phyloP scores from a whole-genome alignment of 140 eudicot genomes.

The Anethum foeniculum region DNA sequence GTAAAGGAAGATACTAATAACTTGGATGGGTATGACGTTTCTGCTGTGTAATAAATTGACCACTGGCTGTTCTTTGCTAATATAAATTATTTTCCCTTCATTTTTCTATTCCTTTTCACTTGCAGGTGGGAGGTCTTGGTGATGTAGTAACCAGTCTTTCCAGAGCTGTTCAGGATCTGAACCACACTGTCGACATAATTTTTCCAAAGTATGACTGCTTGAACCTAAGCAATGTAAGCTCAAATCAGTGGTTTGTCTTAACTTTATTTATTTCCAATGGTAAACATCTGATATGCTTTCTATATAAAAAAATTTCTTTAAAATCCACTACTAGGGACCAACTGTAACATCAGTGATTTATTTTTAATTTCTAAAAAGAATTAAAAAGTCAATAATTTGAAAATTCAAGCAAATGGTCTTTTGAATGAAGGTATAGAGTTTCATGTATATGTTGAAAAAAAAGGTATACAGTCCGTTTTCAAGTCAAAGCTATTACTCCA shows the following conservation, averaged over 20 bases:
- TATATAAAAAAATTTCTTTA: not conserved
- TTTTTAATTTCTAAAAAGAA: not conserved
- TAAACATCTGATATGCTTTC: not conserved
- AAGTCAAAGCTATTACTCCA: not conserved
- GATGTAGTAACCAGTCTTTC: conserved; percentile 99
- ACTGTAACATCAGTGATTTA: not conserved
- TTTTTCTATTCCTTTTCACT: conserved; percentile 2
- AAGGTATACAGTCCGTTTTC: not conserved
- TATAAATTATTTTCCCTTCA: not conserved
- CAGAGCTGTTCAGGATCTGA: conserved; percentile 91
- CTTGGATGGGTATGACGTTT: not conserved
- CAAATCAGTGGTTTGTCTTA: conserved; percentile 8
- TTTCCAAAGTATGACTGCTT: conserved; percentile 94
- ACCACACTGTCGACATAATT: conserved; percentile 81
- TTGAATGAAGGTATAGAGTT: not conserved
- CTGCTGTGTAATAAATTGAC: not conserved
- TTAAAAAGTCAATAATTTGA: not conserved
- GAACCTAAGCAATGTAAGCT: conserved; percentile 82
- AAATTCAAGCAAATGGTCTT: not conserved
- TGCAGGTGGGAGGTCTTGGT: conserved; percentile 97
- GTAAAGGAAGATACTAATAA: not conserved
- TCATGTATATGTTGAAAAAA: not conserved
- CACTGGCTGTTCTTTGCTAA: not conserved
- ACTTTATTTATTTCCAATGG: conserved; percentile 4
- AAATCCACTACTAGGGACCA: not conserved